These are phyloP conservation scores for Angomonas ambiguus DNA, from an alignment of 208 protist genomes.

Conservation along the genomic window DNA sequence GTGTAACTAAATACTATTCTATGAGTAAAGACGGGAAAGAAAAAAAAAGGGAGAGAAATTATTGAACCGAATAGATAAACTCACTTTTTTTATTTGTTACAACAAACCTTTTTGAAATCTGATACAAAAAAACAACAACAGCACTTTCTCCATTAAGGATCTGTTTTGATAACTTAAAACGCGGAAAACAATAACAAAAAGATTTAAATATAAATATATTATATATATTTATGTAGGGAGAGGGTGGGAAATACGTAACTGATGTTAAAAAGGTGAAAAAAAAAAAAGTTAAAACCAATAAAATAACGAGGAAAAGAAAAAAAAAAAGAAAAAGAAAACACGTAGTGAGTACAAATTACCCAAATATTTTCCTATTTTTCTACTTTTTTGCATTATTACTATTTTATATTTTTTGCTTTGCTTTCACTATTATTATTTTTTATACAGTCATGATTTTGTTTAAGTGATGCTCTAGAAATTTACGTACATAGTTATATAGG, in stretches of 20 bases:
- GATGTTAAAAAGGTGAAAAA: no score
- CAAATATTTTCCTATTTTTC: conserved; percentile 3
- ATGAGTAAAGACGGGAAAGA: conserved; percentile 8
- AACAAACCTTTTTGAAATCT: no score
- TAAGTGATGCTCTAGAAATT: no score
- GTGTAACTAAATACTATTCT: conserved; percentile 1
- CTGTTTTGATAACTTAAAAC: background rate
- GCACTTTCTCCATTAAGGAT: no score
- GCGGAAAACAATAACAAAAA: conserved; percentile 9
- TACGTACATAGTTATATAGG: conserved; percentile 3
- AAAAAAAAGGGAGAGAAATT: conserved; percentile 5
- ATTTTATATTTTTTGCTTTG: conserved; percentile 8
- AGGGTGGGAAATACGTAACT: background rate
- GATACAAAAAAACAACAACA: no score
- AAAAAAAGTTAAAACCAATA: background rate
- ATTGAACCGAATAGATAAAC: background rate
- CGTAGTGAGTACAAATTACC: background rate
- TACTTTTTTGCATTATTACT: conserved; percentile 12
- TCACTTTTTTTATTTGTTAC: no score
- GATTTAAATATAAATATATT: background rate
- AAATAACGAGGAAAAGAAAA: no score
- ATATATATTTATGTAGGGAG: background rate
- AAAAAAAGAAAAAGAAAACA: background rate
- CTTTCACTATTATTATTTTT: no score
- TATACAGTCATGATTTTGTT: no score